Evolutionary conservation across 306 rosid genomes (phyloP).

Genomic region (Gastrolobium villosum): DNA sequence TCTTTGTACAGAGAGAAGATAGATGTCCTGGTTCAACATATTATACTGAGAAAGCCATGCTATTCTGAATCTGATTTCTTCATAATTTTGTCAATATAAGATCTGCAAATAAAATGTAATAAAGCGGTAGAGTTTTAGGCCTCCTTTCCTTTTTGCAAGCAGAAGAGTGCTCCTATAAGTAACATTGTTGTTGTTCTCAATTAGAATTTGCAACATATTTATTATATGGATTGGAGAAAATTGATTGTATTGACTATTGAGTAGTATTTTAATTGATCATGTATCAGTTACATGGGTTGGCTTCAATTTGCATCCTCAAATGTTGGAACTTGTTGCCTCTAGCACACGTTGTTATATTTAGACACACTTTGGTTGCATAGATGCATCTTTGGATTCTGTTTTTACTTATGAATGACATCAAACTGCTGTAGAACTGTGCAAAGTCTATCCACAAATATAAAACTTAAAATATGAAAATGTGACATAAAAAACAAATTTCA

Average conservation of each 20-base stretch:
- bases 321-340: conserved; percentile 5
- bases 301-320: conserved; percentile 35
- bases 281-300: background rate
- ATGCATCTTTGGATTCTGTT: conserved; percentile 16
- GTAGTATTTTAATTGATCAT: conserved; percentile 36
- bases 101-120: background rate
- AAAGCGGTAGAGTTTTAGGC: conserved; percentile 17
- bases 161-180: conserved; percentile 12
- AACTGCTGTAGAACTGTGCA: too few species aligned
- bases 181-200: background rate
- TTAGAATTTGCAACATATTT: background rate
- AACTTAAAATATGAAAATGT: too few species aligned
- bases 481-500: too few species aligned
- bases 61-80: conserved; percentile 7
- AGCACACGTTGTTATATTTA: background rate
- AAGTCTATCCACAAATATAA: too few species aligned
- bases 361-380: conserved; percentile 26
- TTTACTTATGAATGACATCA: background rate
- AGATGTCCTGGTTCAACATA: conserved; percentile 3
- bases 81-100: background rate
- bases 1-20: background rate
- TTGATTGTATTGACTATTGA: background rate
- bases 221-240: conserved; percentile 20
- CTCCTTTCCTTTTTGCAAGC: conserved; percentile 3
- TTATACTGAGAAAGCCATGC: background rate